These are phyloP conservation scores for Sporormia fimetaria DNA, from an alignment of 495 filamentous ascomycete genomes.

Conservation along the genomic window DNA sequence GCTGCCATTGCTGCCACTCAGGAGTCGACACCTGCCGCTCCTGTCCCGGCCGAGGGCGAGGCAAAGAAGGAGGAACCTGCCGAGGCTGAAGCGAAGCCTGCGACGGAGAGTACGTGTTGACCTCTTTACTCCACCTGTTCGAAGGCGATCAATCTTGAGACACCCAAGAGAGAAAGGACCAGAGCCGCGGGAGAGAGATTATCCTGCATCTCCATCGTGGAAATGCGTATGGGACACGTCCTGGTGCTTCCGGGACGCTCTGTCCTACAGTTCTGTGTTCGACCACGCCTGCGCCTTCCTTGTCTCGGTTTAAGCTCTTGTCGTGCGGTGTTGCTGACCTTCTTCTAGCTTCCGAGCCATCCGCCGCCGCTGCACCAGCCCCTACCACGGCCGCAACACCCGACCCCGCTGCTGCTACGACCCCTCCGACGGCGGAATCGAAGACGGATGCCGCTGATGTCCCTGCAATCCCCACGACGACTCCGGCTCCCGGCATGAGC, in stretches of 20 bases:
- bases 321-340: too few relatives aligned
- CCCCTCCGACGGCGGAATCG: neutral
- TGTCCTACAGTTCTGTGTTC: too few relatives aligned
- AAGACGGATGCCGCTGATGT: neutral
- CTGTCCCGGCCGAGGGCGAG: neutral
- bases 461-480: neutral
- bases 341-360: conserved; percentile 13
- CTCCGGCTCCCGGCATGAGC: neutral
- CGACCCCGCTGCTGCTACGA: conserved; percentile 3
- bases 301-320: too few relatives aligned
- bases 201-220: too few relatives aligned
- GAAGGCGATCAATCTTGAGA: too few relatives aligned
- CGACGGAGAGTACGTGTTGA: conserved; percentile 15
- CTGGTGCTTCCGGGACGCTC: too few relatives aligned
- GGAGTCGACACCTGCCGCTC: conserved; percentile 1
- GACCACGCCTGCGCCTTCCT: too few relatives aligned
- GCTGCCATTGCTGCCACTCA: conserved; percentile 2
- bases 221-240: too few relatives aligned
- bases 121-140: neutral
- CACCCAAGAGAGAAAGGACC: too few relatives aligned
- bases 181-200: too few relatives aligned
- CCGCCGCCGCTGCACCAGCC: conserved; percentile 14
- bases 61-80: conserved; percentile 12
- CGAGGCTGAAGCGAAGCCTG: conserved; percentile 15
- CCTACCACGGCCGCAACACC: conserved; percentile 18